Percentiles rank a stretch among this genome's conserved stretches.
Evolutionary conservation across 2,329 filamentous ascomycete species (phyloP).

Genomic region (Fusarium chaquense): DNA sequence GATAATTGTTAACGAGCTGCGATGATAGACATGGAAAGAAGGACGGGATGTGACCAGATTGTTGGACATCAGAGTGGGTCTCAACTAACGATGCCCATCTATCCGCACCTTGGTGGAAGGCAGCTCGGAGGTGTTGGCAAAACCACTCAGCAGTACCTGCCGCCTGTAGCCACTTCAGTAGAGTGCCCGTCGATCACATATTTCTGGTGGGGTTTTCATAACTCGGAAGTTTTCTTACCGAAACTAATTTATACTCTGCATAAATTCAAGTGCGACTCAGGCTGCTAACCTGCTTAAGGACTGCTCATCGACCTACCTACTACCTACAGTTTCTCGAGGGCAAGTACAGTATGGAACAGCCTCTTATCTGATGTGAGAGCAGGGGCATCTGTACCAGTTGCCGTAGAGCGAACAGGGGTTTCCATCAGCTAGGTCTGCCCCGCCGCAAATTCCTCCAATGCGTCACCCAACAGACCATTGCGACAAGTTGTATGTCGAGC

Average conservation of each 20-base stretch:
- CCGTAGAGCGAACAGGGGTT: constrained; percentile 13
- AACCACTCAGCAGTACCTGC: neutral
- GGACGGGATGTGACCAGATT: constrained; percentile 29
- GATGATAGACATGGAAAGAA: constrained; percentile 8
- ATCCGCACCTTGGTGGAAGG: neutral
- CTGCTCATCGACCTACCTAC: neutral
- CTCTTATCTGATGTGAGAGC: constrained; percentile 3
- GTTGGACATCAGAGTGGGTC: constrained; percentile 11
- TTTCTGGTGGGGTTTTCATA: constrained; percentile 20
- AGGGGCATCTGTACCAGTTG: constrained; percentile 2
- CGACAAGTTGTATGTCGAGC: neutral
- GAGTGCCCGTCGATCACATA: constrained; percentile 8
- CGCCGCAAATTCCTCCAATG: neutral
- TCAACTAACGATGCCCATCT: neutral
- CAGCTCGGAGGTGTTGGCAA: neutral
- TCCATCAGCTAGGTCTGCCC: constrained; percentile 9
- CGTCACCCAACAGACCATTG: neutral
- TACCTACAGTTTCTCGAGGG: neutral
- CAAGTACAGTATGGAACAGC: neutral
- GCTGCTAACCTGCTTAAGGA: neutral
- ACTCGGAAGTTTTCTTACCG: constrained; percentile 7
- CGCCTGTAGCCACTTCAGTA: too few species aligned
- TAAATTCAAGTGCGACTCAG: neutral
- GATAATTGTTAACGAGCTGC: neutral
- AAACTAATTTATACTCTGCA: neutral